phyloP scores from a whole-genome alignment of 768 basidiomycete species.

The Tricholoma furcatifolium region DNA sequence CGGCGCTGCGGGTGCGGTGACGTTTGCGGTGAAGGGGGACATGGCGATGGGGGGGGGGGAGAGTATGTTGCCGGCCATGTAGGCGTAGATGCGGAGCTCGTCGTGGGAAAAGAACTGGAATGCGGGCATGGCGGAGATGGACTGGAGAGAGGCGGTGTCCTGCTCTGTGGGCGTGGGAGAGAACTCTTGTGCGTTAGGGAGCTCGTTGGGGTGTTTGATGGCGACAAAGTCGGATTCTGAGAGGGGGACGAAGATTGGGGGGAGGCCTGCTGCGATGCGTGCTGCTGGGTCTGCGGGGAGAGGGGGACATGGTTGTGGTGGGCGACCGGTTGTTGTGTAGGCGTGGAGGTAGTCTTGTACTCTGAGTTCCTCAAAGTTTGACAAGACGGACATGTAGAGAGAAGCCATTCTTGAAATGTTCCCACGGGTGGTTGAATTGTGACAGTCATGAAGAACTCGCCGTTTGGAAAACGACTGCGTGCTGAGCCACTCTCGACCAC shows the following conservation, averaged over 20 bases:
- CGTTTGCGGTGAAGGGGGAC: constrained; percentile 25
- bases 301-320: constrained; percentile 48
- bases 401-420: background rate
- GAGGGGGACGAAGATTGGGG: constrained; percentile 50
- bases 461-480: constrained; percentile 80
- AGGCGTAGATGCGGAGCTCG: constrained; percentile 44
- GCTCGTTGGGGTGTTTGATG: constrained; percentile 19
- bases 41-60: constrained; percentile 26
- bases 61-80: constrained; percentile 33
- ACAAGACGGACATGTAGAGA: background rate
- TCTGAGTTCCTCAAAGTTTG: constrained; percentile 42
- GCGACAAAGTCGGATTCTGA: constrained; percentile 17
- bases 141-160: constrained; percentile 28
- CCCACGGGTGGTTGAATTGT: constrained; percentile 29
- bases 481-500: constrained; percentile 67
- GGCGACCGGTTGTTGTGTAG: constrained; percentile 43
- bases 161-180: constrained; percentile 9
- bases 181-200: constrained; percentile 24
- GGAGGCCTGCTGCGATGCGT: constrained; percentile 44
- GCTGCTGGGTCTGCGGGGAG: constrained; percentile 43
- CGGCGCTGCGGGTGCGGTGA: too few relatives aligned
- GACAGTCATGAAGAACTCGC: constrained; percentile 82
- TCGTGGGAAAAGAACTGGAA: constrained; percentile 39
- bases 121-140: constrained; percentile 35
- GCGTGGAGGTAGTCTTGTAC: constrained; percentile 52